These are phyloP conservation scores for Termitomyces sp. DNA, from an alignment of 768 basidiomycete genomes.

Conservation along the genomic window DNA sequence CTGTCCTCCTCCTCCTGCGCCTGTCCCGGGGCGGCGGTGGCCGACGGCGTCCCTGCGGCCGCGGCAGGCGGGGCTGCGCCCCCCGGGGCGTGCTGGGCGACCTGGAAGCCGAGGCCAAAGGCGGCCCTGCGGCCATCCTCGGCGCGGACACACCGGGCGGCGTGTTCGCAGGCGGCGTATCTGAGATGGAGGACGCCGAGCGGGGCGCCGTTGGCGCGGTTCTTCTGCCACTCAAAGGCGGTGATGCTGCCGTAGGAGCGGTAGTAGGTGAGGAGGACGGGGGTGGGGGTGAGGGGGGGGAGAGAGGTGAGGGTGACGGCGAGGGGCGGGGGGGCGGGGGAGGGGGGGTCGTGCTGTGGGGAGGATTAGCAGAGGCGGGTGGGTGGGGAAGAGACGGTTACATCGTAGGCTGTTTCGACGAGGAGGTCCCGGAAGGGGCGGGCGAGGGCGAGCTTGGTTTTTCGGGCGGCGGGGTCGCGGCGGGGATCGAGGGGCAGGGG, in stretches of 20 bases:
- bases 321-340: constrained; percentile 66
- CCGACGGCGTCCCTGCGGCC: no score
- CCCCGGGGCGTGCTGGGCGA: not conserved
- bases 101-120: constrained; percentile 19
- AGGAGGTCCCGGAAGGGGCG: constrained; percentile 29
- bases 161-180: constrained; percentile 61
- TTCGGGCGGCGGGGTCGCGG: constrained; percentile 28
- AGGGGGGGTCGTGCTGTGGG: constrained; percentile 67
- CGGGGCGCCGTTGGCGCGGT: constrained; percentile 72
- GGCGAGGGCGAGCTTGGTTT: constrained; percentile 12
- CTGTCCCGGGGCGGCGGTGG: constrained; percentile 28
- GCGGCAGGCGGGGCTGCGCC: not conserved
- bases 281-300: constrained; percentile 63
- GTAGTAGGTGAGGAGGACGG: constrained; percentile 63
- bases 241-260: constrained; percentile 51
- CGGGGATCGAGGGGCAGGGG: constrained; percentile 49
- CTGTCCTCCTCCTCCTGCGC: constrained; percentile 51
- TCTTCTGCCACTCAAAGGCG: constrained; percentile 73
- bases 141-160: constrained; percentile 55
- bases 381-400: constrained; percentile 15
- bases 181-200: constrained; percentile 79
- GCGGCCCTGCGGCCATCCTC: constrained; percentile 61
- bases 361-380: not conserved
- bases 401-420: constrained; percentile 49
- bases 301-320: constrained; percentile 70